Conservation (phyloP, 192 early-diverging fungal species). For the Backusella circina region DNA sequence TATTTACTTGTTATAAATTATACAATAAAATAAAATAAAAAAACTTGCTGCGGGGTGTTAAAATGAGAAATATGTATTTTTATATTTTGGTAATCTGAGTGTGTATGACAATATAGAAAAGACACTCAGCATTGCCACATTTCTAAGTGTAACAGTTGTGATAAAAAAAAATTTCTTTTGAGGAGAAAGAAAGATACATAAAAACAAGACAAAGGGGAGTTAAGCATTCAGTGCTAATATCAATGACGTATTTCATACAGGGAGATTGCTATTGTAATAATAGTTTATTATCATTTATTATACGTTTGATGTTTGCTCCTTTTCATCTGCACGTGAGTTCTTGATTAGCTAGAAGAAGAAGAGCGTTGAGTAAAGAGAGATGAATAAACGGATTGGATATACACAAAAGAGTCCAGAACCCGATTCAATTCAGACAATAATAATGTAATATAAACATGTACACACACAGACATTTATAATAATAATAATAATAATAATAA, state of each 20-base stretch:
- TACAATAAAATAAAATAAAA: too few species aligned
- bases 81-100: too few species aligned
- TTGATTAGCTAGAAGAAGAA: not conserved
- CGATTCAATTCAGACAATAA: not conserved
- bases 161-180: not conserved
- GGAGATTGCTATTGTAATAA: not conserved
- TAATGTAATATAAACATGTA: not conserved
- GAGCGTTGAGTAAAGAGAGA: not conserved
- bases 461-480: not conserved
- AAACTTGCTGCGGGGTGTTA: too few species aligned
- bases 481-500: not conserved
- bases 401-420: conserved; percentile 2
- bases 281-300: not conserved
- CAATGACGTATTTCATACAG: not conserved
- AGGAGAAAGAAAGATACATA: not conserved
- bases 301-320: not conserved
- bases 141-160: not conserved
- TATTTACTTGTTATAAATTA: too few species aligned
- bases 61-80: too few species aligned
- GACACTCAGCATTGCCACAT: not conserved
- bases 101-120: not conserved
- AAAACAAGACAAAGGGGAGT: not conserved
- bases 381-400: not conserved
- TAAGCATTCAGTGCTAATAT: not conserved
- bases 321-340: not conserved